Conservation (phyloP, 768 basidiomycete genomes). For the Calvatia gigantea region DNA sequence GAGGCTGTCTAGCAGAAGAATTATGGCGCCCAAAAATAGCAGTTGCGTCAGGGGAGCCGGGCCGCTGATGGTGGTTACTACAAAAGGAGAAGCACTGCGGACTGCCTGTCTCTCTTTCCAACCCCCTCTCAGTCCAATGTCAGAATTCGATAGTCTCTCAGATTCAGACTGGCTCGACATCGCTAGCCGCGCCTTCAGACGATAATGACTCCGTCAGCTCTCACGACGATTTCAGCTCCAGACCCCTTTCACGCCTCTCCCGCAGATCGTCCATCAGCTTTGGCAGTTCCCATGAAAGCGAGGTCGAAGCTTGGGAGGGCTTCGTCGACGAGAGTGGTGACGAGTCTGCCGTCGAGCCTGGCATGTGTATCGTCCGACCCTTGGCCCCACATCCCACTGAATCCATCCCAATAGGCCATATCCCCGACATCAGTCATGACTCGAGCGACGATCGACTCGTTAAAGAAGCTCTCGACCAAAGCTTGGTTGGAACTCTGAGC, state of each 20-base stretch:
- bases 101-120: not conserved
- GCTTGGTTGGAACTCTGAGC: constrained; percentile 76
- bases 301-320: constrained; percentile 78
- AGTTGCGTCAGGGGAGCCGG: constrained; percentile 12
- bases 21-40: constrained; percentile 6
- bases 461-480: constrained; percentile 76
- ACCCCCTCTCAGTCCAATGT: constrained; percentile 26
- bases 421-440: constrained; percentile 30
- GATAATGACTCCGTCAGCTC: constrained; percentile 67
- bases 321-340: constrained; percentile 62
- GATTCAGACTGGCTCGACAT: constrained; percentile 88
- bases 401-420: constrained; percentile 25
- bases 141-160: constrained; percentile 64
- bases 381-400: constrained; percentile 26
- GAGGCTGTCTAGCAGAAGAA: not conserved
- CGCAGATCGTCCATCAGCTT: constrained; percentile 68
- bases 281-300: constrained; percentile 64
- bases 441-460: constrained; percentile 64
- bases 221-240: constrained; percentile 50
- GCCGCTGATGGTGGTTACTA: not conserved
- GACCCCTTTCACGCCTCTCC: constrained; percentile 62
- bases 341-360: constrained; percentile 31
- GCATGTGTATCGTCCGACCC: constrained; percentile 30
- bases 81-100: constrained; percentile 3
- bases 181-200: constrained; percentile 64